Percentiles rank a stretch among this genome's conserved stretches.
These are phyloP conservation scores for Nigrospora osmanthi DNA, from an alignment of 2,329 filamentous ascomycete genomes.

Conservation along the genomic window DNA sequence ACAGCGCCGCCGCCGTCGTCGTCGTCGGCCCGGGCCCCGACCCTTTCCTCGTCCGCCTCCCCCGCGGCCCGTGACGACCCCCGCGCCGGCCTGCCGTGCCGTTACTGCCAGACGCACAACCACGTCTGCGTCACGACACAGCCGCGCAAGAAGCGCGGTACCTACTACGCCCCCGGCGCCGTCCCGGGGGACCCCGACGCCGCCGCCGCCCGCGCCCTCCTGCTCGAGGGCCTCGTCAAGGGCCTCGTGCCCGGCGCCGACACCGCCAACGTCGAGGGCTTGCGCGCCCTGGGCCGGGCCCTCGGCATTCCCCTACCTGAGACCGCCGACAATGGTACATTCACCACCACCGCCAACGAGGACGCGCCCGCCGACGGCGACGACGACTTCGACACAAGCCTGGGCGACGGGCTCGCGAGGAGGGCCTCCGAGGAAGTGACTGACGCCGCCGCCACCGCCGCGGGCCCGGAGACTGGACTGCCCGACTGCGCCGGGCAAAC, in stretches of 20 bases:
- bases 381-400: background rate
- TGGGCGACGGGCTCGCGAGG: background rate
- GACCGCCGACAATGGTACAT: conserved; percentile 2
- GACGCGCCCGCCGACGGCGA: conserved; percentile 8
- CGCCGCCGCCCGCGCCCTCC: conserved; percentile 22
- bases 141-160: conserved; percentile 30
- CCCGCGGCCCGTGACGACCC: background rate
- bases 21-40: background rate
- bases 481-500: conserved; percentile 26
- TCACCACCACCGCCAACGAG: conserved; percentile 5
- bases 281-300: conserved; percentile 27
- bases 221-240: conserved; percentile 34
- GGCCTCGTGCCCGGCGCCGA: conserved; percentile 33
- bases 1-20: background rate
- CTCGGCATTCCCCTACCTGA: conserved; percentile 29
- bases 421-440: background rate
- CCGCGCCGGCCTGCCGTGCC: conserved; percentile 26
- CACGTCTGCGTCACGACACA: conserved; percentile 34
- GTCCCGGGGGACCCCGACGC: conserved; percentile 25
- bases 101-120: conserved; percentile 30
- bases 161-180: conserved; percentile 25
- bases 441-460: background rate
- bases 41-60: background rate
- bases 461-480: background rate
- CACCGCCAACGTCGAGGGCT: conserved; percentile 28